Percentiles rank a stretch among this genome's conserved stretches.
phyloP scores from a whole-genome alignment of 768 basidiomycete species.

The Tulasnella calospora region DNA sequence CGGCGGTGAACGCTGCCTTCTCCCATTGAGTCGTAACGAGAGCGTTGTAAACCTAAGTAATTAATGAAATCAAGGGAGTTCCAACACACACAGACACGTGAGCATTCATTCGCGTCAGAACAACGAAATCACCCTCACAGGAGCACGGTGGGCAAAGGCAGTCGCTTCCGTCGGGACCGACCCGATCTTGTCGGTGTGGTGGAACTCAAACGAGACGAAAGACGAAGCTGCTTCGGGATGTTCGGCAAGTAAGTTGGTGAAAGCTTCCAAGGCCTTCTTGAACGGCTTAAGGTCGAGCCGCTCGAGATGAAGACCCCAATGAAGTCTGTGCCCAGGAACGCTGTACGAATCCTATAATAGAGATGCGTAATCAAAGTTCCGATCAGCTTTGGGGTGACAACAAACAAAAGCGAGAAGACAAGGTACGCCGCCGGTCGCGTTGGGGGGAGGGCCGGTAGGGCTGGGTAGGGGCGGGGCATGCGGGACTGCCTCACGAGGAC shows the following conservation, averaged over 20 bases:
- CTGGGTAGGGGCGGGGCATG: background rate
- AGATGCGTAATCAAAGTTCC: background rate
- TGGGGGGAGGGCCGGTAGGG: background rate
- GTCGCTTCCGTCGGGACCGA: constrained; percentile 21
- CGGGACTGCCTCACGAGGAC: background rate
- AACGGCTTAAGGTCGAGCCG: constrained; percentile 22
- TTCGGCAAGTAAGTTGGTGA: constrained; percentile 8
- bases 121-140: constrained; percentile 6
- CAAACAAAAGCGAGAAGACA: background rate
- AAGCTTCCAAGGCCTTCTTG: constrained; percentile 22
- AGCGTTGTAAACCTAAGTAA: constrained; percentile 16
- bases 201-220: constrained; percentile 16
- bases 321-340: constrained; percentile 12
- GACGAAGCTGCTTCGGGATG: background rate
- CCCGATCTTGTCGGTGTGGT: constrained; percentile 20
- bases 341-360: constrained; percentile 6
- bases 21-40: constrained; percentile 21
- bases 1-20: constrained; percentile 2
- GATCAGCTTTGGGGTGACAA: background rate
- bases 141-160: constrained; percentile 21
- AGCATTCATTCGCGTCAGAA: background rate
- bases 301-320: constrained; percentile 19
- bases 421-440: background rate
- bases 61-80: background rate
- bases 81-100: background rate